Evolutionary conservation across 2,329 filamentous ascomycete genomes (phyloP).

Genomic region (Fusarium continuum): DNA sequence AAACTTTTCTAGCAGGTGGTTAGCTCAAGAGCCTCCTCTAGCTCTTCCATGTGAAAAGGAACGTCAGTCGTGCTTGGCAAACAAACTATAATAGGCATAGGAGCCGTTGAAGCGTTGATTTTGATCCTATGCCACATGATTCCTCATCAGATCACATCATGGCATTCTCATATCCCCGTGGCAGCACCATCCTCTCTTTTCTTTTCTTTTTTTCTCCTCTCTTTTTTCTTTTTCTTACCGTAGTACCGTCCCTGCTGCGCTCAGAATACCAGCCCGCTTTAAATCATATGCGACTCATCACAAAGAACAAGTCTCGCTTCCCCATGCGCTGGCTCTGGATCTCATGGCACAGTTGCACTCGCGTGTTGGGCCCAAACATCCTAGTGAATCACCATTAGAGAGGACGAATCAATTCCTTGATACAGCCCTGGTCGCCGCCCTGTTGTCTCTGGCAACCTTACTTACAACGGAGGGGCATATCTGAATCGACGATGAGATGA

Average conservation of each 20-base stretch:
- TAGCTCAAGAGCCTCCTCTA: constrained; percentile 10
- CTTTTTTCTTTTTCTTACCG: constrained; percentile 14
- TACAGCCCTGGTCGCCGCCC: background rate
- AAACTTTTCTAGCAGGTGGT: constrained; percentile 6
- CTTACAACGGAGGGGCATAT: background rate
- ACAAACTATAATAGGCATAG: background rate
- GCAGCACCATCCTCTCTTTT: constrained; percentile 3
- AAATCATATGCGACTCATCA: constrained; percentile 7
- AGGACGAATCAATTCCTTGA: background rate
- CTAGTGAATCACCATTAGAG: background rate
- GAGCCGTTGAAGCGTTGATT: background rate
- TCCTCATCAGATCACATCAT: constrained; percentile 10
- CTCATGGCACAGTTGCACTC: constrained; percentile 16
- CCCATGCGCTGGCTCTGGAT: background rate
- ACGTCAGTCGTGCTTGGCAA: constrained; percentile 3
- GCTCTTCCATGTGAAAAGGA: background rate
- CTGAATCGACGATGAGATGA: constrained; percentile 4
- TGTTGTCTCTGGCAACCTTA: background rate
- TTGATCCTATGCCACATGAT: background rate
- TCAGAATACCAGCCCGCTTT: background rate
- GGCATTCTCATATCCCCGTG: background rate
- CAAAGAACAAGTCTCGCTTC: constrained; percentile 12
- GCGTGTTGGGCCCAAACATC: constrained; percentile 7
- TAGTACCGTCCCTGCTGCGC: too few species aligned
- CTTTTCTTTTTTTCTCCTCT: background rate